These are phyloP conservation scores for Camellia japonica DNA, from an alignment of 148 eudicot genomes.

Conservation along the genomic window DNA sequence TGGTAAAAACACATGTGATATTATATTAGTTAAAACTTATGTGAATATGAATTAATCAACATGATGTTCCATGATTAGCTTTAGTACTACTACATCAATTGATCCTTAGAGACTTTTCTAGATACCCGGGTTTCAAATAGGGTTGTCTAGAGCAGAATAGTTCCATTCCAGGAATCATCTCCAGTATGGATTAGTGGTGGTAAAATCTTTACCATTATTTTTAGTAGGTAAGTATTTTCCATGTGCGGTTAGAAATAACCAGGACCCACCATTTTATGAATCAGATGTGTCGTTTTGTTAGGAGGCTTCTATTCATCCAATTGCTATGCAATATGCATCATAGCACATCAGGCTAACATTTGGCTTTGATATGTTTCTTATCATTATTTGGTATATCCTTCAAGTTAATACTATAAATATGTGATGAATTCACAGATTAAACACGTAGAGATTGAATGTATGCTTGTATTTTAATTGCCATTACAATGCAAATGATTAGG, in stretches of 20 bases:
- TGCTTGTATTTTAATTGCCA: not conserved
- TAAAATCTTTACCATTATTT: too few relatives aligned
- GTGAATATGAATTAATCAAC: not conserved
- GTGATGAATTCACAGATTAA: not conserved
- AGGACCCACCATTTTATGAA: too few relatives aligned
- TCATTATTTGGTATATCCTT: not conserved
- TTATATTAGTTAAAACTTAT: not conserved
- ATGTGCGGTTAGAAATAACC: too few relatives aligned
- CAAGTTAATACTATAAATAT: not conserved
- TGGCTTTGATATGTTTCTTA: not conserved
- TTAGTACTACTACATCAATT: not conserved
- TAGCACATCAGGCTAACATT: not conserved
- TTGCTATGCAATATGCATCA: not conserved
- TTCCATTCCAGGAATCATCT: not conserved
- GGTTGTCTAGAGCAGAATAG: not conserved
- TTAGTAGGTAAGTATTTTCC: too few relatives aligned
- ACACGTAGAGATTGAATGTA: not conserved
- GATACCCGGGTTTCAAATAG: not conserved
- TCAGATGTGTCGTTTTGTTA: too few relatives aligned
- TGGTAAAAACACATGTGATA: too few relatives aligned
- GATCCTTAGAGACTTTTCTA: not conserved
- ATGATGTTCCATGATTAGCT: not conserved
- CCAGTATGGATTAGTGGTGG: too few relatives aligned
- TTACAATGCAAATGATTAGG: not conserved
- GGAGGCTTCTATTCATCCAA: too few relatives aligned